Conservation (phyloP, 139 green algal species). For the Picochlorum sp. region DNA sequence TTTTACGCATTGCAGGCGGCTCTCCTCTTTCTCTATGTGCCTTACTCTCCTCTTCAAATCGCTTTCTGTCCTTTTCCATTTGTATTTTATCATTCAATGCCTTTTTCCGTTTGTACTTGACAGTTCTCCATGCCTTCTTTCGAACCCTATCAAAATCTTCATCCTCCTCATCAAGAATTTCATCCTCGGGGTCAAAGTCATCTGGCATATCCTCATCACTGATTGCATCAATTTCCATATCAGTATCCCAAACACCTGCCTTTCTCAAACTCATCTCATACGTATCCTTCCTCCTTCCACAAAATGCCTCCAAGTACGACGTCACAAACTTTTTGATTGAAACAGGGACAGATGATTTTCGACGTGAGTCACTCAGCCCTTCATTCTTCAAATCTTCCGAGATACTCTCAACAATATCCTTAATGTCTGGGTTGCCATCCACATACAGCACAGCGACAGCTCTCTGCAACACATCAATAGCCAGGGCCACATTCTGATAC, state of each 20-base stretch:
- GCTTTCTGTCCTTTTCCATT: conserved; percentile 13
- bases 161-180: conserved; percentile 15
- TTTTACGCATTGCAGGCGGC: conserved; percentile 29
- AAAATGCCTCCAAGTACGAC: not conserved
- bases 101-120: conserved; percentile 10
- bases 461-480: not conserved
- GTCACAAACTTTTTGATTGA: not conserved
- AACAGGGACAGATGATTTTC: not conserved
- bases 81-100: conserved; percentile 4
- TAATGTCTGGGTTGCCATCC: not conserved
- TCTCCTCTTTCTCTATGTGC: conserved; percentile 40
- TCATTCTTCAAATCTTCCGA: not conserved
- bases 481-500: not conserved
- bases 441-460: not conserved
- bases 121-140: conserved; percentile 9
- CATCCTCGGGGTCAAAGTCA: conserved; percentile 10
- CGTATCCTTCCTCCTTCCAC: not conserved
- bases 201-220: conserved; percentile 26
- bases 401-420: conserved; percentile 1
- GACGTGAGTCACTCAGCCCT: not conserved
- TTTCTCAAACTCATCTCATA: not conserved
- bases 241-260: not conserved
- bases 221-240: not conserved
- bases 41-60: conserved; percentile 21
- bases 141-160: conserved; percentile 3